Conservation (phyloP, 768 basidiomycete genomes). For the Psilocybe cyanescens region DNA sequence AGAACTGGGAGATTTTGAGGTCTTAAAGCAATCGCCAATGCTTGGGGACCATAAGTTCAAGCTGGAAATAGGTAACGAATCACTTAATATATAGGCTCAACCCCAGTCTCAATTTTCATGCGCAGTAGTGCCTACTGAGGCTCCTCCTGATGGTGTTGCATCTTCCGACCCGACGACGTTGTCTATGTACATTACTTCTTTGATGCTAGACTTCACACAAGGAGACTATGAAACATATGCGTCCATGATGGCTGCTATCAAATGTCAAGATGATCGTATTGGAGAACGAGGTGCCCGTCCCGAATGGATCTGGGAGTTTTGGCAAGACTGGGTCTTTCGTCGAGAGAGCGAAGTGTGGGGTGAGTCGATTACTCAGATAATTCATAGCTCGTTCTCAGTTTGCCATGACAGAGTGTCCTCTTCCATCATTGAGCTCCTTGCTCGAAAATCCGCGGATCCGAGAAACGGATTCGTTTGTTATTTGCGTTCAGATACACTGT, state of each 20-base stretch:
- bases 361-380: constrained; percentile 34
- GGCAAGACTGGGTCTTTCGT: constrained; percentile 76
- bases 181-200: constrained; percentile 68
- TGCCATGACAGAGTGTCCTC: constrained; percentile 51
- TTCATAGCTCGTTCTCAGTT: neutral
- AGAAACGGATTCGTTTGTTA: constrained; percentile 69
- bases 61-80: constrained; percentile 60
- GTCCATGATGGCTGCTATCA: constrained; percentile 76
- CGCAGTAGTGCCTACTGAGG: constrained; percentile 24
- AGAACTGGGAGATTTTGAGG: constrained; percentile 55
- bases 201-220: constrained; percentile 64
- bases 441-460: constrained; percentile 61
- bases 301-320: constrained; percentile 76
- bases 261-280: constrained; percentile 59
- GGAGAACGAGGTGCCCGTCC: constrained; percentile 68
- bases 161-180: constrained; percentile 43
- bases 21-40: constrained; percentile 66
- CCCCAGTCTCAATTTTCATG: constrained; percentile 1
- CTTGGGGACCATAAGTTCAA: constrained; percentile 75
- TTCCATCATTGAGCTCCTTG: constrained; percentile 65
- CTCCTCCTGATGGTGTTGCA: constrained; percentile 23
- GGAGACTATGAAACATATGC: constrained; percentile 62
- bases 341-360: constrained; percentile 78
- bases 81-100: constrained; percentile 3
- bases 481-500: constrained; percentile 76